Evolutionary conservation across 2,329 filamentous ascomycete species (phyloP).

Genomic region (Diplocarpon mali): DNA sequence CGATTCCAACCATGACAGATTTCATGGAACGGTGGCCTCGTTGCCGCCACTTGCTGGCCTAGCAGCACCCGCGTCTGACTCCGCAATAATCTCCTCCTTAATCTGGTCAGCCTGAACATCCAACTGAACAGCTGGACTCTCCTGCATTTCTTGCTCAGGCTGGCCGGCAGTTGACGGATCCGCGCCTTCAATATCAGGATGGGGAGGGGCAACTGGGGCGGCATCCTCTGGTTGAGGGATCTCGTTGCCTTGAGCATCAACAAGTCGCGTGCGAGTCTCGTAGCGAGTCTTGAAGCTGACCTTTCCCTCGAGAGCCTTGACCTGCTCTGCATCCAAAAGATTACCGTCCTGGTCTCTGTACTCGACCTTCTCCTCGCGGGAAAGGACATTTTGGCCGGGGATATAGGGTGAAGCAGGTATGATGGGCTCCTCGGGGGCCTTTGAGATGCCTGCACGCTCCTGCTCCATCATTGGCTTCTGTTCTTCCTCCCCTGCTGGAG

Average conservation of each 20-base stretch:
- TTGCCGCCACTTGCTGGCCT: conserved; percentile 54
- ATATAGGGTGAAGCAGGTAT: conserved; percentile 16
- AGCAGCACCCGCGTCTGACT: conserved; percentile 31
- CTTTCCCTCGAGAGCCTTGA: conserved; percentile 76
- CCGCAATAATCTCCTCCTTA: conserved; percentile 46
- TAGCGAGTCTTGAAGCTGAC: conserved; percentile 93
- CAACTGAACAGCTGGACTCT: conserved; percentile 29
- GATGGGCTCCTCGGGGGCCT: conserved; percentile 18
- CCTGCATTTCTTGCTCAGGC: conserved; percentile 30
- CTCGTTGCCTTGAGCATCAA: conserved; percentile 73
- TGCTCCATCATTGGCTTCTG: conserved; percentile 23
- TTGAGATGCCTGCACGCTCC: conserved; percentile 20
- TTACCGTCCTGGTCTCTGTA: conserved; percentile 95
- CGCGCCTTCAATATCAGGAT: conserved; percentile 40
- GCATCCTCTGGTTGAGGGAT: conserved; percentile 30
- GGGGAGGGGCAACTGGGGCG: conserved; percentile 24
- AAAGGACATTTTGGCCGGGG: conserved; percentile 24
- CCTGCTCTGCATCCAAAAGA: conserved; percentile 70
- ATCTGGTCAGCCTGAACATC: conserved; percentile 41
- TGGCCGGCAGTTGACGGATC: conserved; percentile 44
- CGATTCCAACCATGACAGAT: conserved; percentile 13
- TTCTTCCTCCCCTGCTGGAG: conserved; percentile 14
- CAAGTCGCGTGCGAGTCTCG: conserved; percentile 80
- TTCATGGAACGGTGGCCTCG: conserved; percentile 34
- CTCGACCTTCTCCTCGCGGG: conserved; percentile 71